phyloP scores from a whole-genome alignment of 1,284 basidiomycete species.

The Boletus nobilissimus region DNA sequence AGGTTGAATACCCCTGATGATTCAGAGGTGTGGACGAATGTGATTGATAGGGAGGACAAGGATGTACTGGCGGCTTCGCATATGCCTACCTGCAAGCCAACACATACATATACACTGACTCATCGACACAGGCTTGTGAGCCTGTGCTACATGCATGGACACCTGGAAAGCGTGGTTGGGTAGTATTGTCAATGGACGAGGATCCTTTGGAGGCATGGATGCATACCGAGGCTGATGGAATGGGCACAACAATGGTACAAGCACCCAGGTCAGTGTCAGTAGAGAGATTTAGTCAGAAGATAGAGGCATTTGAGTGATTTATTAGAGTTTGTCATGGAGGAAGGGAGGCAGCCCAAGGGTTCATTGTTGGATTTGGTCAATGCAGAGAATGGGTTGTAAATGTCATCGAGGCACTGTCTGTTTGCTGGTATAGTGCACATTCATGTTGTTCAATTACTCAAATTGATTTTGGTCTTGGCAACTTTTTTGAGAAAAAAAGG shows the following conservation, averaged over 20 bases:
- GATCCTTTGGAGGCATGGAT: conserved; percentile 49
- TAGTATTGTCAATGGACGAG: conserved; percentile 47
- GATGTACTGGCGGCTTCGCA: conserved; percentile 6
- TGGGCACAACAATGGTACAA: too few species aligned
- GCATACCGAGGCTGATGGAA: not conserved
- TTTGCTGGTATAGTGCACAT: too few species aligned
- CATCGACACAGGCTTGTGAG: not conserved
- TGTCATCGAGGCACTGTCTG: not conserved
- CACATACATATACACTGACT: too few species aligned
- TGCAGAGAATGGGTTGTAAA: conserved; percentile 35
- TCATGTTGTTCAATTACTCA: too few species aligned
- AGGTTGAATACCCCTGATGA: conserved; percentile 50
- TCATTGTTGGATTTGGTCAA: conserved; percentile 66
- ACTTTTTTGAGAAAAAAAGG: too few species aligned
- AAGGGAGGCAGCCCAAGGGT: conserved; percentile 70
- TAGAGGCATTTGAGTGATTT: conserved; percentile 74
- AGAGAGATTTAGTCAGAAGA: conserved; percentile 66
- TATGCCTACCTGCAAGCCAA: not conserved
- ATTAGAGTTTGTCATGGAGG: conserved; percentile 67
- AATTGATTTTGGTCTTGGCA: too few species aligned
- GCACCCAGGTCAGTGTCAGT: conserved; percentile 43
- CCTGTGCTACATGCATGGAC: conserved; percentile 2
- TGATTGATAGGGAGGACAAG: conserved; percentile 45
- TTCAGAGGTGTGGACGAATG: conserved; percentile 41
- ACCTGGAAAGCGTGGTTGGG: conserved; percentile 33